Base-by-base conservation (phyloP, 2,329 filamentous ascomycete genomes). In the Calonectria honghensis region DNA sequence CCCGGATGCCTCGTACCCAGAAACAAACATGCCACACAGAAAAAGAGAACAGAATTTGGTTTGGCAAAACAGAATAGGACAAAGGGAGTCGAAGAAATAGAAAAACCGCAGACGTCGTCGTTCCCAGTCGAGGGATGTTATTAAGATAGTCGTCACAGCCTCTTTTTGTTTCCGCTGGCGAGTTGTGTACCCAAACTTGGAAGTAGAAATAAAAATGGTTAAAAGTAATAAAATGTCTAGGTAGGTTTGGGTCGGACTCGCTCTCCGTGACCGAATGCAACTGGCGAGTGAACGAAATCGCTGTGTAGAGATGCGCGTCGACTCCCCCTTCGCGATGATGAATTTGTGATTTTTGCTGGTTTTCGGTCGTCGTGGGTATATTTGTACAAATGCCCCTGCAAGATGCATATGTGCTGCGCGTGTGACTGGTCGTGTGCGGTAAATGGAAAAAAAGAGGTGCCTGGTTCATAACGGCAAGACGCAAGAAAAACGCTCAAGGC, bases 381-480 rank as follows among this genome's bases (percentile, higher is more conserved):
- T 79, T 81, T 81, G 78, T 81, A 81, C 79, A 81, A 71, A 81
- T 81, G 79, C 75, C 79, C 79, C 77, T 79, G 77, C 76, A 77
- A 79, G 71, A 81, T 81, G 79, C 79, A 74, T 81, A 81, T 81
- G 77, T 81, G 79, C 79, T 81, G 79, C 79, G 79, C 73, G 75
- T 79, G 72, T 81, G 79, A 76, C 74, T 76, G 10, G 78, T 81
- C 79, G 77, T 81, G 77, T 78, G 77, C 79, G 76, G 64, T 77
- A 69, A 71, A 71, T 35, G 75, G 77, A 75, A 74, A 70, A 69
- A 70, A 71, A 73, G 74, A 72, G 68, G 79, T 79, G 79, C 79
- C 79, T 80, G 79, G 79, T 78, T 81, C 79, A 81, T 81, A 72
- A 76, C 78, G 79, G 79, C 79, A 76, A 77, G 74, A 77, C 66